phyloP scores from a whole-genome alignment of 176 grass and related monocot species.

The Musa troglodytarum region DNA sequence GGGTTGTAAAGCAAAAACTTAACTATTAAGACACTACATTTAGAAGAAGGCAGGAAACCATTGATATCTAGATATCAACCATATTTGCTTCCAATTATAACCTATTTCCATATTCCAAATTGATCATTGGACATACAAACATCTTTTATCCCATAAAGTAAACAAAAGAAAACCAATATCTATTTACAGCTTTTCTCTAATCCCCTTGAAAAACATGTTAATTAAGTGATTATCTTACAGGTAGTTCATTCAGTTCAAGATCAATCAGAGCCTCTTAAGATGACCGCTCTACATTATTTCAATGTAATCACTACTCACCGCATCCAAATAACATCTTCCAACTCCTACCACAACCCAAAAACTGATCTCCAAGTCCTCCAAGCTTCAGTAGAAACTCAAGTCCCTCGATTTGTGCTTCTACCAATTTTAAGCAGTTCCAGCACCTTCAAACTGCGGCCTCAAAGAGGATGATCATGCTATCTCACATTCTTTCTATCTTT shows the following conservation, averaged over 20 bases:
- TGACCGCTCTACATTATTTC: neutral
- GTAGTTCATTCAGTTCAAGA: neutral
- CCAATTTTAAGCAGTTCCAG: neutral
- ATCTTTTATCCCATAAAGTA: neutral
- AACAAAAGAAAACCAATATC: neutral
- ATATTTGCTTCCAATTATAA: no score
- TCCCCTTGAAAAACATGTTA: neutral
- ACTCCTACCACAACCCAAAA: neutral
- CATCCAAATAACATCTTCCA: neutral
- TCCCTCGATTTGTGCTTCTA: neutral
- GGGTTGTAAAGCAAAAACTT: no score
- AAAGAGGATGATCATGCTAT: neutral
- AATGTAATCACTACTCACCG: neutral
- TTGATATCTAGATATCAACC: no score
- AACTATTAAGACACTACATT: no score
- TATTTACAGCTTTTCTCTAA: neutral
- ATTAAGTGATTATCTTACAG: neutral
- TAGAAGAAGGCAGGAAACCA: no score
- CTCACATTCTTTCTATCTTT: neutral
- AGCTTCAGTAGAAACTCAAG: neutral
- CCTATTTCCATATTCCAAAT: neutral
- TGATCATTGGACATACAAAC: neutral
- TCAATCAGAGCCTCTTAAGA: neutral
- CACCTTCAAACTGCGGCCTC: neutral
- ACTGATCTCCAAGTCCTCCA: neutral